A percentile compares a stretch with the other conserved stretches of the same genome.
Conservation (phyloP, 2,329 filamentous ascomycete species). For the Verticillium alfalfae region DNA sequence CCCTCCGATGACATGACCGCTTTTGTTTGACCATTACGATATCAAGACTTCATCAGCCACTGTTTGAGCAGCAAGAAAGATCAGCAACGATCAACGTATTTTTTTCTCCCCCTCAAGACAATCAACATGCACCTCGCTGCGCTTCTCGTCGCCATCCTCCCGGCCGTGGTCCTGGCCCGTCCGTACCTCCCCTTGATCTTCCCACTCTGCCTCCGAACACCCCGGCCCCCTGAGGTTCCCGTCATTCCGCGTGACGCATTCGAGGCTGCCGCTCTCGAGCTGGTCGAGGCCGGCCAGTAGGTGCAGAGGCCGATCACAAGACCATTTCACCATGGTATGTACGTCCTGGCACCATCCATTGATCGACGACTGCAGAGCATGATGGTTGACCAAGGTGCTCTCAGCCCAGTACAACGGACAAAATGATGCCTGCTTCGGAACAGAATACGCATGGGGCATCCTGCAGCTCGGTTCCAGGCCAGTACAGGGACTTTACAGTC, state of each 20-base stretch:
- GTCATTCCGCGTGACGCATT: constrained; percentile 5
- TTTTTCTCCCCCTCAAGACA: not conserved
- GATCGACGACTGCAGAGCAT: too few species aligned
- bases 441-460: not conserved
- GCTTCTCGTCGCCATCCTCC: constrained; percentile 13
- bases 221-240: constrained; percentile 7
- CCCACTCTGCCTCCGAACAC: constrained; percentile 8
- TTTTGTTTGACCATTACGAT: not conserved
- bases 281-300: not conserved
- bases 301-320: not conserved
- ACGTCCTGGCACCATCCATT: not conserved
- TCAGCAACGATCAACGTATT: not conserved
- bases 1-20: not conserved
- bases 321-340: constrained; percentile 11
- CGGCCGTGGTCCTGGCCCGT: constrained; percentile 12
- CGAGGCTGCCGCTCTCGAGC: not conserved
- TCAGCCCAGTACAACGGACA: not conserved
- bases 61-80: not conserved
- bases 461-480: not conserved
- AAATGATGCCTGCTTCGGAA: not conserved
- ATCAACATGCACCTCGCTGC: constrained; percentile 15
- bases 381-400: not conserved
- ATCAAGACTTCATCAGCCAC: not conserved
- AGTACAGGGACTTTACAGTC: not conserved
- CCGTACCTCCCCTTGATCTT: constrained; percentile 11